Evolutionary conservation across 805 yeast genomes (phyloP).

Genomic region (Torulaspora indica): DNA sequence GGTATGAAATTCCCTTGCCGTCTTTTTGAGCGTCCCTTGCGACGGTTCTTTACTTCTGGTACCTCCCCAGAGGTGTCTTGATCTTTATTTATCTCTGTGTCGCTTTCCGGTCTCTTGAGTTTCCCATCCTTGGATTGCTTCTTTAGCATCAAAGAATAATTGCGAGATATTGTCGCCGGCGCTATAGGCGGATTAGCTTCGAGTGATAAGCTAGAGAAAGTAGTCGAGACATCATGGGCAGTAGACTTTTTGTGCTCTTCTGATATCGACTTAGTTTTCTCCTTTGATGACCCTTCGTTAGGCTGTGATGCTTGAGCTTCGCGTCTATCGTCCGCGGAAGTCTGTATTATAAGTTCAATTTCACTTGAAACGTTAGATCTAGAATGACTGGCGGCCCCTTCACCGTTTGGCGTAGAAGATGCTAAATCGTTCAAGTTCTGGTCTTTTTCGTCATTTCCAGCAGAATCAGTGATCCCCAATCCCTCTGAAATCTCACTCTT

Average conservation of each 20-base stretch:
- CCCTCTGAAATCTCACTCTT: slow-evolving; percentile 11
- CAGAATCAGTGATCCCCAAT: slow-evolving; percentile 10
- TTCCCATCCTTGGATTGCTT: slow-evolving; percentile 10
- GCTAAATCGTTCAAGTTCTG: slow-evolving; percentile 11
- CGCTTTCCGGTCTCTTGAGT: not conserved
- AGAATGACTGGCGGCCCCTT: slow-evolving; percentile 4
- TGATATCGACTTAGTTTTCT: not conserved
- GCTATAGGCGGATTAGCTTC: slow-evolving; percentile 27
- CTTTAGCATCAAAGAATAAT: slow-evolving; percentile 15
- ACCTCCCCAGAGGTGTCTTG: slow-evolving; percentile 1
- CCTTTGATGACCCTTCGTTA: not conserved
- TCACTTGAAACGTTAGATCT: slow-evolving; percentile 16
- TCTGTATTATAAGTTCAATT: slow-evolving; percentile 21
- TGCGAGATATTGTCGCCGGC: slow-evolving; percentile 25
- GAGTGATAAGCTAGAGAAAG: slow-evolving; percentile 17
- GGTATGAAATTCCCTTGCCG: slow-evolving; percentile 34
- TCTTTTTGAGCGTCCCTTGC: slow-evolving; percentile 8
- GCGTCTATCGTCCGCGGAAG: slow-evolving; percentile 12
- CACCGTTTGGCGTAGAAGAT: slow-evolving; percentile 1
- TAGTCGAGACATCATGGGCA: slow-evolving; percentile 11
- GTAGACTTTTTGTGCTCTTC: not conserved
- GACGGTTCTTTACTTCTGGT: slow-evolving; percentile 1
- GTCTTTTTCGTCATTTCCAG: not conserved
- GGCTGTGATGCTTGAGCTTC: not conserved
- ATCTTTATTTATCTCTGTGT: slow-evolving; percentile 5